Conservation (phyloP, 1,284 basidiomycete genomes). For the Tilletiopsis washingtonensis region DNA sequence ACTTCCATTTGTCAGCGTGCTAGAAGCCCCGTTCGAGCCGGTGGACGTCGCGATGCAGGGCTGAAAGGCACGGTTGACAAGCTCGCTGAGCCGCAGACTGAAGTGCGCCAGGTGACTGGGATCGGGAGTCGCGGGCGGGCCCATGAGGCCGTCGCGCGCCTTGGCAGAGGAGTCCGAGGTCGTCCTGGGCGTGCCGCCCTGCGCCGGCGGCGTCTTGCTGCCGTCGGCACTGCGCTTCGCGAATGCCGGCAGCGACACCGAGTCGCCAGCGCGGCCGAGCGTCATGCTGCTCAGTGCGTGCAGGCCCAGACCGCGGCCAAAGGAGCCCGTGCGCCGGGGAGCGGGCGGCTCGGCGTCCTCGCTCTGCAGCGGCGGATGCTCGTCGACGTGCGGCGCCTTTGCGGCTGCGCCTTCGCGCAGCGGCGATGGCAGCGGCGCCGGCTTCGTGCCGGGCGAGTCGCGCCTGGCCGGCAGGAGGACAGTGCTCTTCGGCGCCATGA, state of each 20-base stretch:
- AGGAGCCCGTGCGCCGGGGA: conserved; percentile 29
- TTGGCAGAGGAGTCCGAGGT: background rate
- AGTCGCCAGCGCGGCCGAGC: conserved; percentile 16
- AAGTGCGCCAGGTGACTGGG: conserved; percentile 41
- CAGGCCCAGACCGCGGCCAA: conserved; percentile 30
- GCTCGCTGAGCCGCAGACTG: conserved; percentile 37
- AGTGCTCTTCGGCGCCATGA: background rate
- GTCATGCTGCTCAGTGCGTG: conserved; percentile 26
- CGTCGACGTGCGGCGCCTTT: too few relatives aligned
- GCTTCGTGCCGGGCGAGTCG: conserved; percentile 9
- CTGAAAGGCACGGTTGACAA: conserved; percentile 42
- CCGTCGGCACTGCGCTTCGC: background rate
- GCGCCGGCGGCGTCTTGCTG: conserved; percentile 1
- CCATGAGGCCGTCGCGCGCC: background rate
- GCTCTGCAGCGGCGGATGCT: background rate
- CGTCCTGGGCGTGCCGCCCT: background rate
- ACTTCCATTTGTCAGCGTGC: too few relatives aligned
- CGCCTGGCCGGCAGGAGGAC: background rate
- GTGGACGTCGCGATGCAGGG: conserved; percentile 20
- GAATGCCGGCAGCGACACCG: background rate
- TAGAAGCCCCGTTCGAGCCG: conserved; percentile 1
- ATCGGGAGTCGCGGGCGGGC: conserved; percentile 12
- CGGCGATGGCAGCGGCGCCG: background rate
- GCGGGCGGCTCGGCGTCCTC: conserved; percentile 9
- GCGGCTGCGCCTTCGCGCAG: too few relatives aligned